Conservation (phyloP, 768 basidiomycete species). For the Psilocybe subaeruginosa region DNA sequence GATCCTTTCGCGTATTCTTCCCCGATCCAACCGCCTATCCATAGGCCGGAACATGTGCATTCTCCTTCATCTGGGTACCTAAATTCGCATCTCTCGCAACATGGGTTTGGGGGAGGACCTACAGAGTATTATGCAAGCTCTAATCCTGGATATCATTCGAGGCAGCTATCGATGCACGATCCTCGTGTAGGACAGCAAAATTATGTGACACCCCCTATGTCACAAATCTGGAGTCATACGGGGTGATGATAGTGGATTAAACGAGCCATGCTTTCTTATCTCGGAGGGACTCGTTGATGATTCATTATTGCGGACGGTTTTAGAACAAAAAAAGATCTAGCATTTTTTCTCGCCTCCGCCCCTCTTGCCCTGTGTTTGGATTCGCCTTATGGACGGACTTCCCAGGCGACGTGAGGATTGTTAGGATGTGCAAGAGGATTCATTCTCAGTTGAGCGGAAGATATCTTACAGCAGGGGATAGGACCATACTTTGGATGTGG, state of each 20-base stretch:
- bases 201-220: constrained; percentile 30
- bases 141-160: constrained; percentile 25
- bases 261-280: no score
- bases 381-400: constrained; percentile 5
- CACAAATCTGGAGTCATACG: constrained; percentile 38
- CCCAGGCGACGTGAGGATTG: constrained; percentile 7
- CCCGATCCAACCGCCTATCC: constrained; percentile 25
- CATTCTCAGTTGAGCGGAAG: constrained; percentile 2
- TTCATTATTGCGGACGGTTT: neutral
- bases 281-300: neutral
- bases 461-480: constrained; percentile 1
- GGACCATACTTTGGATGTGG: neutral
- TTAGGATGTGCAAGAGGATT: neutral
- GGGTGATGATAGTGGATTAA: constrained; percentile 23
- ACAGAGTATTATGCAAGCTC: constrained; percentile 16
- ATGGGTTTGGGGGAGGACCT: constrained; percentile 10
- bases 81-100: constrained; percentile 15
- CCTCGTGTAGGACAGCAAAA: constrained; percentile 27
- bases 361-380: neutral
- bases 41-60: constrained; percentile 23
- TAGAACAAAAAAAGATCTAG: neutral
- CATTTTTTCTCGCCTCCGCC: constrained; percentile 3
- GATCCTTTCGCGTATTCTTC: constrained; percentile 32
- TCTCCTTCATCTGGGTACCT: constrained; percentile 19
- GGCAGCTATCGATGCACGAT: constrained; percentile 32